Evolutionary conservation across 2,329 filamentous ascomycete species (phyloP).

Genomic region (Trichoderma atroviride): DNA sequence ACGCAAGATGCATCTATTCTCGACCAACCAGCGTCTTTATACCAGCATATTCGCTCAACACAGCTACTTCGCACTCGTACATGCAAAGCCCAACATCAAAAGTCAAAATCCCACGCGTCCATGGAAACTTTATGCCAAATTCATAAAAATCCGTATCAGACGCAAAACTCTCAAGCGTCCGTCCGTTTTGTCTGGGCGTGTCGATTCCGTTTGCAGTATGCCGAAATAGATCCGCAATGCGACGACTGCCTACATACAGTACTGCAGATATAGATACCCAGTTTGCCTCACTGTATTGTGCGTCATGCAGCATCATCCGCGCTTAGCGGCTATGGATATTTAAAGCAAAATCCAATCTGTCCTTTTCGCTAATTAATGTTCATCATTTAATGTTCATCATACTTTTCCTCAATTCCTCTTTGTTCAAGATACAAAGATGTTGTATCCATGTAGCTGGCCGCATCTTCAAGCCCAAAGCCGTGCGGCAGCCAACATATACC

Average conservation of each 20-base stretch:
- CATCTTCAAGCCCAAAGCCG: not conserved
- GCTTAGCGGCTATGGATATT: not conserved
- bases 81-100: not conserved
- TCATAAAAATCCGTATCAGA: not conserved
- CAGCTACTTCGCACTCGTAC: not conserved
- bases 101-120: not conserved
- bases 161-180: not conserved
- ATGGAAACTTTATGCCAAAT: not conserved
- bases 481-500: not conserved
- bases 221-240: not conserved
- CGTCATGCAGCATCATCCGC: slow-evolving; percentile 17
- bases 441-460: not conserved
- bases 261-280: not conserved
- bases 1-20: not conserved
- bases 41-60: no score
- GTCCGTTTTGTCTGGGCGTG: not conserved
- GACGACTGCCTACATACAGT: no score
- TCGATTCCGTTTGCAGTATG: not conserved
- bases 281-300: not conserved
- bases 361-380: not conserved
- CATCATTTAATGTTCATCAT: not conserved
- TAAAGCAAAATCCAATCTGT: not conserved
- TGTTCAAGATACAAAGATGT: not conserved
- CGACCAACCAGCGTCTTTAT: not conserved
- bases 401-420: no score